A percentile compares a stretch with the other conserved stretches of the same genome.
phyloP scores from a whole-genome alignment of 108 stramenopile species.

The Aurantiochytrium sp. region DNA sequence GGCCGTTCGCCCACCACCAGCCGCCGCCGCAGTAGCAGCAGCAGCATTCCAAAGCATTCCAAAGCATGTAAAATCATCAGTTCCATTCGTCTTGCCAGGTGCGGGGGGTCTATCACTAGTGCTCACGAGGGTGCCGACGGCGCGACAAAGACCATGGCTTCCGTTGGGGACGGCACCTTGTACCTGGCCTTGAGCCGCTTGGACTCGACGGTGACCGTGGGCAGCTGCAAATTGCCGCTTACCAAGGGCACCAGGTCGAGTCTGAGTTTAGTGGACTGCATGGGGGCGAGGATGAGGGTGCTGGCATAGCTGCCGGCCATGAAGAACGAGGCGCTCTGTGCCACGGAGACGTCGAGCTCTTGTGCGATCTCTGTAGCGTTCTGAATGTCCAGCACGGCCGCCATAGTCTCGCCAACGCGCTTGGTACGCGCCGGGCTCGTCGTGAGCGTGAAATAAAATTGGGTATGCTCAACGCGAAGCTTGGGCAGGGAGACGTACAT shows the following conservation, averaged over 20 bases:
- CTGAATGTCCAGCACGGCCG: not conserved
- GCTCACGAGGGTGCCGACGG: no score
- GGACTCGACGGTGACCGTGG: not conserved
- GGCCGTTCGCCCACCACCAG: no score
- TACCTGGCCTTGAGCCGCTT: not conserved
- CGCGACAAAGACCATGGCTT: not conserved
- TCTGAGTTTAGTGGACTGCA: not conserved
- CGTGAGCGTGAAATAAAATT: not conserved
- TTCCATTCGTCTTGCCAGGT: no score
- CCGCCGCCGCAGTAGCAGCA: no score
- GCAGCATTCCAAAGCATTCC: no score
- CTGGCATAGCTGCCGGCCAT: not conserved
- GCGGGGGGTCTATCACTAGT: no score
- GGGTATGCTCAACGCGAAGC: not conserved
- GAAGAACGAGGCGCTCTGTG: not conserved
- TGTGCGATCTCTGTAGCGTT: not conserved
- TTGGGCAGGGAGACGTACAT: constrained; percentile 5
- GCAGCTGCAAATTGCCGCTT: not conserved
- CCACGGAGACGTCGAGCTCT: not conserved
- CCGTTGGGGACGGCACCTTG: not conserved
- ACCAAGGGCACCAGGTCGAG: not conserved
- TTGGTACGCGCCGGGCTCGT: not conserved
- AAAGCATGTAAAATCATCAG: no score
- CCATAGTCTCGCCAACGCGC: not conserved
- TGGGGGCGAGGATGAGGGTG: not conserved